Evolutionary conservation across 257 asterid genomes (phyloP), one percentile per base, ranked within the genome.

Genomic region (Agastache rugosa): DNA sequence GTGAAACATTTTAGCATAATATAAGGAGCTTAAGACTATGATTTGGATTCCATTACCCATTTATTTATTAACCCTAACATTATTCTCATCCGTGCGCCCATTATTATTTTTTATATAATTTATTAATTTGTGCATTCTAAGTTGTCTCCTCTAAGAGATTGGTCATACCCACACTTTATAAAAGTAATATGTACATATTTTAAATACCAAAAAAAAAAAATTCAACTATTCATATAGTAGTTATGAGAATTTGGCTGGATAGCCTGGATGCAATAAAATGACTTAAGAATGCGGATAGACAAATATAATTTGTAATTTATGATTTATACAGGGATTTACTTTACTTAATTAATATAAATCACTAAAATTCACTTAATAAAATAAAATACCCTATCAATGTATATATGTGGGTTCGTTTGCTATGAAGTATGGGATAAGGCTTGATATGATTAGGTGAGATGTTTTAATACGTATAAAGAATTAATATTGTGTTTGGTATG

Each of bases 71-170:
- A 63, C 66, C 80, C 83, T 44, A 35, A 74, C 60, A 79, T 55
- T 85, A 83, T 81, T 83, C 88, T 62, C 89, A 45, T 85, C 78
- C 91, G 91, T 86, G 91, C 87, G 86, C 63, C 81, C 68, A 66
- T 64, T 77, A 66, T 64, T 77, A 41, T 11, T 74, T 11, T 51
- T 11, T 42, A 23, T 50, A 50, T 75, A 71, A 68, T 48, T 42
- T 63, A 65, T 61, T 42, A 56, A 25, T 69, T 54, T 74, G 5
- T 62, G 80, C 86, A 69, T 78, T 76, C 69, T 68, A 69, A 76
- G 8, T 75, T 81, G 83, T 82, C 76, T 44, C 74, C 76, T 75
- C 54, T 22, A 44, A 74, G 72, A 14, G 51, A 77, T 55, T 37
- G 41, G 44, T 9, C 44, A 39, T 10, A 39, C 44, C 44, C 59